Base-by-base conservation (phyloP, 1,139 yeast species). In the Geotrichum fermentans region DNA sequence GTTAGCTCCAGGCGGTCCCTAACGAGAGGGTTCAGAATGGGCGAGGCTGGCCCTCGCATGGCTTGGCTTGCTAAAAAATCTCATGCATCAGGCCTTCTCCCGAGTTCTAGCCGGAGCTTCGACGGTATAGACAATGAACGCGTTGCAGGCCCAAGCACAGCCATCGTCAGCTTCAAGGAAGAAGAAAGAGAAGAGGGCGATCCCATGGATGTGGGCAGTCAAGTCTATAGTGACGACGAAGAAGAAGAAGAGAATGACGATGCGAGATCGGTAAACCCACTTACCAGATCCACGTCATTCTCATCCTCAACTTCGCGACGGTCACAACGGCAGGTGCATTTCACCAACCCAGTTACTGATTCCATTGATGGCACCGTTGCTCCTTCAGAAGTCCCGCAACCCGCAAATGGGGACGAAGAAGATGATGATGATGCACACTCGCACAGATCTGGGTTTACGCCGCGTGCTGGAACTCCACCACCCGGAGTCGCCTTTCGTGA, bases 261-360 rank as follows among this genome's bases (percentile, higher is more conserved):
- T 2, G 13, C 38, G 2, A 11, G 26, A 7, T 7, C 22, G 22
- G 38, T n/a, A 13, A 24, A 16, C 1, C 43, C 43, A 8, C 13
- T 40, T 4, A 40, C 43, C 2, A 35, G 43, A 13, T 40, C 43
- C 7, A 40, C 43, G 3, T 40, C 43, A 17, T 40, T 40, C n/a
- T 40, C 43, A 10, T 40, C 43, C 13, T 40, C 43, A 20, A 40
- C 43, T 5, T 40, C 43, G 8, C 43, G 43, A 26, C 29, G 43
- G 36, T 40, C 43, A 30, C 46, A 35, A 17, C 46, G 46, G 6
- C 46, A 43, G 17, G 46, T 43, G n/a, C 46, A 43, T 36, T 43
- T 43, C 22, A 35, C 46, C 18, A 36, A 43, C 36, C 40, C 40
- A 28, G 46, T 35, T 21, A 26, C 40, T 5, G 32, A 28, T 28